Evolutionary conservation across 1,284 basidiomycete genomes (phyloP).

Genomic region (Albatrellus sp.): DNA sequence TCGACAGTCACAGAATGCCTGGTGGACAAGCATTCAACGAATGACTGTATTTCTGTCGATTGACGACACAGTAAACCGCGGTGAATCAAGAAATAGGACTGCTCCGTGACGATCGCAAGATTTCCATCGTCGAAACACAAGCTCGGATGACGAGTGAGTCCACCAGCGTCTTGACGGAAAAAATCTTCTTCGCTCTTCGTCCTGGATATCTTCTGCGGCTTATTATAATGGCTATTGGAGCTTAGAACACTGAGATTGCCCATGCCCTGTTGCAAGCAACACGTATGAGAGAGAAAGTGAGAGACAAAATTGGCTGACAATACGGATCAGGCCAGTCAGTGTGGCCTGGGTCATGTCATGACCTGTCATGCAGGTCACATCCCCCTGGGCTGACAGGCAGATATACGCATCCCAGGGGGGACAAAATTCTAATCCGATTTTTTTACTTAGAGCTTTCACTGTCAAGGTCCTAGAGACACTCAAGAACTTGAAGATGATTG

Average conservation of each 20-base stretch:
- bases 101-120: conserved; percentile 41
- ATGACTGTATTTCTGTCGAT: conserved; percentile 33
- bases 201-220: neutral
- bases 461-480: too few relatives aligned
- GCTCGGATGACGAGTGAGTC: conserved; percentile 30
- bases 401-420: too few relatives aligned
- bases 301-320: neutral
- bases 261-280: neutral
- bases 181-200: conserved; percentile 1
- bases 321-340: too few relatives aligned
- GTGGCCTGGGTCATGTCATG: too few relatives aligned
- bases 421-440: too few relatives aligned
- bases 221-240: conserved; percentile 29
- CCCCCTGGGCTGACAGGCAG: too few relatives aligned
- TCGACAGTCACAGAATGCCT: conserved; percentile 27
- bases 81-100: conserved; percentile 55
- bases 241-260: conserved; percentile 25
- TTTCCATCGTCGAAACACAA: conserved; percentile 60
- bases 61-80: conserved; percentile 50
- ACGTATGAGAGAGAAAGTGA: neutral
- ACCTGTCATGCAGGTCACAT: too few relatives aligned
- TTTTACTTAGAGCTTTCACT: too few relatives aligned
- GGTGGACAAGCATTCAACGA: conserved; percentile 1
- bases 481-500: too few relatives aligned
- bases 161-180: conserved; percentile 13